A percentile compares a stretch with the other conserved stretches of the same genome.
These are phyloP conservation scores for Ceriops zippeliana DNA, from an alignment of 345 rosid genomes.

Conservation along the genomic window DNA sequence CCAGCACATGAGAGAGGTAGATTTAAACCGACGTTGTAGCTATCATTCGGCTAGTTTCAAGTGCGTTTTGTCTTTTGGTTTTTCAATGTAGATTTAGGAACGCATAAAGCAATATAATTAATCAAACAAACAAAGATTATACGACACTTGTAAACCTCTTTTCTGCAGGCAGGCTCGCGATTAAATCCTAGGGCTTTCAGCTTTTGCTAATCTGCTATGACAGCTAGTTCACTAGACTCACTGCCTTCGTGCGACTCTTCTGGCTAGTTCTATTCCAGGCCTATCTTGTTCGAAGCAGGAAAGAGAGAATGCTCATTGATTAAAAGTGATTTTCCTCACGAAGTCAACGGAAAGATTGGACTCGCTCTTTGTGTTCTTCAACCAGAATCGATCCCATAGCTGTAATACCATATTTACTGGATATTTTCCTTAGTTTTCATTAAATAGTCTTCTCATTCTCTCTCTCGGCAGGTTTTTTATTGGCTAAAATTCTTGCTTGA, in stretches of 20 bases:
- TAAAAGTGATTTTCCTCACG: slow-evolving; percentile 1
- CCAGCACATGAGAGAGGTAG: neutral
- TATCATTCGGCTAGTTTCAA: neutral
- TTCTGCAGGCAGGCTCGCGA: slow-evolving; percentile 9
- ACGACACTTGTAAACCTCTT: neutral
- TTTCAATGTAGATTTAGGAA: slow-evolving; percentile 3
- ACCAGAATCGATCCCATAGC: slow-evolving; percentile 9
- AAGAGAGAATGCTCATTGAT: slow-evolving; percentile 15
- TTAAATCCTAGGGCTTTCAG: slow-evolving; percentile 16
- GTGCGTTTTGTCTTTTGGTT: slow-evolving; percentile 2
- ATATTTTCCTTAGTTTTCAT: slow-evolving; percentile 10
- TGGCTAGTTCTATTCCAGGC: slow-evolving; percentile 11
- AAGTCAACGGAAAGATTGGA: neutral
- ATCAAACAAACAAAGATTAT: neutral
- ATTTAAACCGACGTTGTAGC: neutral
- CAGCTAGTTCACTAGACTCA: neutral
- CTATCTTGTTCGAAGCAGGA: slow-evolving; percentile 20
- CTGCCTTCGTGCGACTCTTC: neutral
- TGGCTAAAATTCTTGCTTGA: no score
- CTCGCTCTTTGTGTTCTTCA: slow-evolving; percentile 8
- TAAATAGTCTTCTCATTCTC: neutral
- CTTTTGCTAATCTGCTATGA: slow-evolving; percentile 18
- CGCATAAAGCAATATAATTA: neutral
- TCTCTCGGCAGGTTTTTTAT: neutral
- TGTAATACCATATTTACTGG: slow-evolving; percentile 17